Conservation (phyloP, 164 flowering plant species). For the Cinnamomum chago region DNA sequence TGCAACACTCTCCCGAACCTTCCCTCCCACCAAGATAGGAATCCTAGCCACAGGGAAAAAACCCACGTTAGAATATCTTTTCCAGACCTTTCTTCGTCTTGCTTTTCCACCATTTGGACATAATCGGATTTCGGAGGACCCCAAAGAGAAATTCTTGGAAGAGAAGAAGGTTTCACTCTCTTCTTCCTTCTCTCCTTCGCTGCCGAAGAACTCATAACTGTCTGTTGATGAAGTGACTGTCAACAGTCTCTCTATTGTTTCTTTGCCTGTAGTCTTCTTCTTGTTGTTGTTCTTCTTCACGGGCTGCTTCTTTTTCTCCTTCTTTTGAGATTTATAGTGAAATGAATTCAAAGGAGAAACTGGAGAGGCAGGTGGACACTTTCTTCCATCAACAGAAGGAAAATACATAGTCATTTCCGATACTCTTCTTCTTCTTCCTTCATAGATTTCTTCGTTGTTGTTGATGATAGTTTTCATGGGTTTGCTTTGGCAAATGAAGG, state of each 20-base stretch:
- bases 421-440: neutral
- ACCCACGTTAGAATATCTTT: constrained; percentile 18
- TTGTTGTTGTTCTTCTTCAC: constrained; percentile 2
- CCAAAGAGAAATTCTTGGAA: constrained; percentile 48
- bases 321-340: neutral
- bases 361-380: constrained; percentile 50
- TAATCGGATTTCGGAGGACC: constrained; percentile 29
- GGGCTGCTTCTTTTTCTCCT: neutral
- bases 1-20: constrained; percentile 54
- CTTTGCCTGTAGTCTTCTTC: constrained; percentile 1
- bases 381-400: constrained; percentile 15
- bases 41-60: neutral
- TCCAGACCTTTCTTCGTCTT: constrained; percentile 22
- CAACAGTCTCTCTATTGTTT: neutral
- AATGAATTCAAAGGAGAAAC: constrained; percentile 19
- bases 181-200: constrained; percentile 40
- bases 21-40: constrained; percentile 8
- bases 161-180: constrained; percentile 48
- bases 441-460: constrained; percentile 6
- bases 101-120: neutral
- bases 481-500: constrained; percentile 24
- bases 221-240: constrained; percentile 15
- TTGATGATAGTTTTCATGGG: neutral
- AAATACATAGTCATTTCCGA: too few species aligned
- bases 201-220: constrained; percentile 41